A percentile compares a stretch with the other conserved stretches of the same genome.
Evolutionary conservation across 495 filamentous ascomycete species (phyloP).

Genomic region (Tuber indicum): DNA sequence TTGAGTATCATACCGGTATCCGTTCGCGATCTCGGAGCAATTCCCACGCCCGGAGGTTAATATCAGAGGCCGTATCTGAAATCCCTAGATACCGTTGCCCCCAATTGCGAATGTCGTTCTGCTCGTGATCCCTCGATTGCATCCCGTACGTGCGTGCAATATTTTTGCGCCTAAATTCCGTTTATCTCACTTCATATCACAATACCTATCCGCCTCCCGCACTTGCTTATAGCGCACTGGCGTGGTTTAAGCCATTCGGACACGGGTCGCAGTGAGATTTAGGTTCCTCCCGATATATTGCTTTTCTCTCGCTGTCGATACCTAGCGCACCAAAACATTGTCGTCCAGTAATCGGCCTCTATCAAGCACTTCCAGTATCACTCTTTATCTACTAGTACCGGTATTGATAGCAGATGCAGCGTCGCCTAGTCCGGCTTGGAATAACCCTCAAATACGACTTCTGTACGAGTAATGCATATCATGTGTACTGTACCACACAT

Average conservation of each 20-base stretch:
- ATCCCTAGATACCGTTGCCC: not conserved
- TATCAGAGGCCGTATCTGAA: not conserved
- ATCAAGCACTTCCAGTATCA: not conserved
- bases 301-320: not conserved
- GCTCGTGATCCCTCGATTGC: not conserved
- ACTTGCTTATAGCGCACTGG: not conserved
- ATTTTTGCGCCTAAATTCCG: not conserved
- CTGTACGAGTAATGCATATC: not conserved
- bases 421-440: too few species aligned
- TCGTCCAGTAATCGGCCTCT: not conserved
- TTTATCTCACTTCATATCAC: not conserved
- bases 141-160: not conserved
- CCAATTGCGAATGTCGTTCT: not conserved
- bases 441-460: not conserved
- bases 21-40: too few species aligned
- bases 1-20: too few species aligned
- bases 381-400: too few species aligned
- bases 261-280: not conserved
- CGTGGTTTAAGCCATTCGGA: not conserved
- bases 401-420: not conserved
- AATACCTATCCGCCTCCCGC: not conserved
- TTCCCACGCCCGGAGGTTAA: not conserved
- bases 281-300: not conserved
- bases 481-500: not conserved
- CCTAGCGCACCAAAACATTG: not conserved